These are phyloP conservation scores for Chionographis japonica DNA, from an alignment of 106 monocot species.

Conservation along the genomic window DNA sequence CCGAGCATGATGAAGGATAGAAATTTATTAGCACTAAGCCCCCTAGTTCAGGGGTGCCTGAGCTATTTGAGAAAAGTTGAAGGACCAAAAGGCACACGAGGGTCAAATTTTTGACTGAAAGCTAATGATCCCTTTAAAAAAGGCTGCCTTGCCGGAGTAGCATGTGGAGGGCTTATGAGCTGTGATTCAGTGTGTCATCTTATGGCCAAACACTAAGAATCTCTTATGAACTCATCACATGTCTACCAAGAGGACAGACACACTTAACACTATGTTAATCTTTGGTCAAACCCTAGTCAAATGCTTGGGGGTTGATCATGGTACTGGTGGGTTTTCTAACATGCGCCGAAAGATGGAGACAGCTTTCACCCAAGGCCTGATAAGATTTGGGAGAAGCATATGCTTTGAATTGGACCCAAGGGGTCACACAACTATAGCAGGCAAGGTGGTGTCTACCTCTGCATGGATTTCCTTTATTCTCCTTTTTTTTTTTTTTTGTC, in stretches of 20 bases:
- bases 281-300: conserved; percentile 21
- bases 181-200: conserved; percentile 21
- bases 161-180: conserved; percentile 16
- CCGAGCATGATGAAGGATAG: too few relatives aligned
- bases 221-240: not conserved
- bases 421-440: too few relatives aligned
- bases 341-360: conserved; percentile 18
- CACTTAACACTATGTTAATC: not conserved
- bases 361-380: not conserved
- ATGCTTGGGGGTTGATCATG: not conserved
- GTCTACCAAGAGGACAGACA: not conserved
- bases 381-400: too few relatives aligned
- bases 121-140: not conserved
- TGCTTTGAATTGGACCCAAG: too few relatives aligned
- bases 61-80: not conserved
- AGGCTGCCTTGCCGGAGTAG: conserved; percentile 6
- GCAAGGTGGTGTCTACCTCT: too few relatives aligned
- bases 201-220: conserved; percentile 15
- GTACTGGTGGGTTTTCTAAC: not conserved
- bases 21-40: too few relatives aligned
- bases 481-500: too few relatives aligned
- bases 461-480: too few relatives aligned
- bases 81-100: not conserved
- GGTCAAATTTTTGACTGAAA: conserved; percentile 8
- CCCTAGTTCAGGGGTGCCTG: not conserved